A percentile compares a stretch with the other conserved stretches of the same genome.
Evolutionary conservation across 169 alveolate genomes (phyloP).

Genomic region (Plasmodium ovale): DNA sequence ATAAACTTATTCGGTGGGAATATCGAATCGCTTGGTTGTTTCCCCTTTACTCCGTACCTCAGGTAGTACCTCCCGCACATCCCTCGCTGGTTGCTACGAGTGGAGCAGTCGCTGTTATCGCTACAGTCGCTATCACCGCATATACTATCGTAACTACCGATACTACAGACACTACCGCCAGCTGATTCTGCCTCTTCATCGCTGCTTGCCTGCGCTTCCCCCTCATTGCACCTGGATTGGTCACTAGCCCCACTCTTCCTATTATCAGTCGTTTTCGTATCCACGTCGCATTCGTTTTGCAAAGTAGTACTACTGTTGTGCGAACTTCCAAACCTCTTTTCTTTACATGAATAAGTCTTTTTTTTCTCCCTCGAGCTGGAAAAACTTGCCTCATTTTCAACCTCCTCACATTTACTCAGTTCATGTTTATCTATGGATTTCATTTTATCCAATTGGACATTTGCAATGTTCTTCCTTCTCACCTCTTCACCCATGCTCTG

Average conservation of each 20-base stretch:
- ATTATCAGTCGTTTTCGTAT: neutral
- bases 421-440: neutral
- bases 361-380: neutral
- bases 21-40: constrained; percentile 10
- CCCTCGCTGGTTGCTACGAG: neutral
- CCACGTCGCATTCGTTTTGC: neutral
- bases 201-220: no score
- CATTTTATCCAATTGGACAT: neutral
- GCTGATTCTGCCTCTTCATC: neutral
- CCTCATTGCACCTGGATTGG: no score
- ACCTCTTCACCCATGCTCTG: constrained; percentile 1
- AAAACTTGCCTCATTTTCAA: neutral
- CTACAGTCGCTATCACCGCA: neutral
- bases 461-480: neutral
- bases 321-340: neutral
- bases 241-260: neutral
- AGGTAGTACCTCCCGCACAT: constrained; percentile 3
- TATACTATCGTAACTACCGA: neutral
- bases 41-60: constrained; percentile 32
- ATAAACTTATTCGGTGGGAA: constrained; percentile 60
- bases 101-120: neutral
- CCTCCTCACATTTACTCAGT: neutral
- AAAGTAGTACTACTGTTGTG: neutral
- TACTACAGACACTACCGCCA: neutral
- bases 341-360: neutral